Evolutionary conservation across 345 rosid species (phyloP).

Genomic region (Citropsis articulata): DNA sequence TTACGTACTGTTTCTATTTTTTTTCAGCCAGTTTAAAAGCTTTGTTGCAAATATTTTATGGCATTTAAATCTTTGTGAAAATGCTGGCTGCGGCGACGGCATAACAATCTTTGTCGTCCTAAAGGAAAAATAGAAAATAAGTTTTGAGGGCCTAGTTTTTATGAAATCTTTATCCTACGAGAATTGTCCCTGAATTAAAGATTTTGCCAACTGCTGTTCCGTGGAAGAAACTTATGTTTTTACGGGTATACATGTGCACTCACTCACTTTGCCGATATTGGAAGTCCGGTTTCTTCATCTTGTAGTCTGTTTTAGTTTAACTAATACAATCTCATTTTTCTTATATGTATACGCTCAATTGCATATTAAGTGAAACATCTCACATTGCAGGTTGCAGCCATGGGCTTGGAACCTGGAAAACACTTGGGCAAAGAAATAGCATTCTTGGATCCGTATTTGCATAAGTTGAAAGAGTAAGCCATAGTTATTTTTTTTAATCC

Average conservation of each 20-base stretch:
- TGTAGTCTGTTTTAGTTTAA: not conserved
- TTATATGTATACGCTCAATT: not conserved
- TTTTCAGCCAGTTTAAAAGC: not conserved
- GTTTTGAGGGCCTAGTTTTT: not conserved
- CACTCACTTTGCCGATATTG: too few relatives aligned
- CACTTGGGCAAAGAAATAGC: conserved; percentile 90
- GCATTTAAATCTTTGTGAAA: not conserved
- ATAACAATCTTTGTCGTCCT: not conserved
- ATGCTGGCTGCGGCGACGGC: not conserved
- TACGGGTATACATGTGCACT: not conserved
- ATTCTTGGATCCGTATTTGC: conserved; percentile 61
- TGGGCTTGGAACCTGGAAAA: conserved; percentile 84
- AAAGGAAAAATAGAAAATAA: not conserved
- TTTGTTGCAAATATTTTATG: not conserved
- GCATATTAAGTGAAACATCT: not conserved
- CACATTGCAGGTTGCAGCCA: conserved; percentile 75
- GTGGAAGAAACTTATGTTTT: not conserved
- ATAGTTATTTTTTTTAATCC: not conserved
- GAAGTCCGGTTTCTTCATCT: not conserved
- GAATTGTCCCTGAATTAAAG: not conserved
- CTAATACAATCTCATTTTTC: not conserved
- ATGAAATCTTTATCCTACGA: not conserved
- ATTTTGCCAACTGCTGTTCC: not conserved
- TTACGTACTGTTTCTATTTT: not conserved
- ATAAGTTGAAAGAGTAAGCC: conserved; percentile 84